A percentile compares a stretch with the other conserved stretches of the same genome.
phyloP scores from a whole-genome alignment of 1,284 basidiomycete species.

The Rugosomyces carneus region DNA sequence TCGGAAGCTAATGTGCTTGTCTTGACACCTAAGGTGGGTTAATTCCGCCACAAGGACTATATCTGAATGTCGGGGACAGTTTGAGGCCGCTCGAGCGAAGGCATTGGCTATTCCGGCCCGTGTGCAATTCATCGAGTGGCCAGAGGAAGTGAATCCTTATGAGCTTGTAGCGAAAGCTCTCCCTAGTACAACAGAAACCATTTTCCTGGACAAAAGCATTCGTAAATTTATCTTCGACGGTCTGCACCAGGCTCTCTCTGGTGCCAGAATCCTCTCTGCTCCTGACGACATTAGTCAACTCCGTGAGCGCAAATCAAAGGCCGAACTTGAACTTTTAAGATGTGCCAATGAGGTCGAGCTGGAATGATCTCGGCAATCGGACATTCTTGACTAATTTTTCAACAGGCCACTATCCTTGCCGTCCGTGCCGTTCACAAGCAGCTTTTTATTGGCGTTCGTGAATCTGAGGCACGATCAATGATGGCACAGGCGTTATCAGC shows the following conservation, averaged over 20 bases:
- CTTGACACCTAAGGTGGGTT: slow-evolving; percentile 53
- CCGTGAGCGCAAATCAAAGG: slow-evolving; percentile 67
- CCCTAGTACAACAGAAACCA: slow-evolving; percentile 25
- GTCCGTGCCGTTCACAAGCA: slow-evolving; percentile 60
- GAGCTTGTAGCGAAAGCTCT: slow-evolving; percentile 44
- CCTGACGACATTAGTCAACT: slow-evolving; percentile 51
- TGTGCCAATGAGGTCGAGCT: slow-evolving; percentile 71
- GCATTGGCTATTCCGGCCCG: slow-evolving; percentile 45
- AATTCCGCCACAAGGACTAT: neutral
- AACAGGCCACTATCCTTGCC: slow-evolving; percentile 67
- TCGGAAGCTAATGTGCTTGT: slow-evolving; percentile 46
- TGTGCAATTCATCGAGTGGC: slow-evolving; percentile 62
- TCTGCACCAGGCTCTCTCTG: slow-evolving; percentile 40
- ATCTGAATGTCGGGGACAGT: slow-evolving; percentile 26
- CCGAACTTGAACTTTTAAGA: slow-evolving; percentile 67
- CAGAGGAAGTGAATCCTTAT: slow-evolving; percentile 71
- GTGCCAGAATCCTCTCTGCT: slow-evolving; percentile 37
- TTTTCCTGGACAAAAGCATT: slow-evolving; percentile 59
- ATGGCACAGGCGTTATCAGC: slow-evolving; percentile 47
- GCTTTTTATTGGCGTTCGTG: slow-evolving; percentile 68
- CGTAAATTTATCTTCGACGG: slow-evolving; percentile 61
- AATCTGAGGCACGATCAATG: slow-evolving; percentile 60
- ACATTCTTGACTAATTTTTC: slow-evolving; percentile 1
- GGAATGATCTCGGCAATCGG: neutral
- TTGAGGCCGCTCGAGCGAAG: slow-evolving; percentile 70